Conservation (phyloP, 768 basidiomycete species). For the Aureoboletus auriporus region DNA sequence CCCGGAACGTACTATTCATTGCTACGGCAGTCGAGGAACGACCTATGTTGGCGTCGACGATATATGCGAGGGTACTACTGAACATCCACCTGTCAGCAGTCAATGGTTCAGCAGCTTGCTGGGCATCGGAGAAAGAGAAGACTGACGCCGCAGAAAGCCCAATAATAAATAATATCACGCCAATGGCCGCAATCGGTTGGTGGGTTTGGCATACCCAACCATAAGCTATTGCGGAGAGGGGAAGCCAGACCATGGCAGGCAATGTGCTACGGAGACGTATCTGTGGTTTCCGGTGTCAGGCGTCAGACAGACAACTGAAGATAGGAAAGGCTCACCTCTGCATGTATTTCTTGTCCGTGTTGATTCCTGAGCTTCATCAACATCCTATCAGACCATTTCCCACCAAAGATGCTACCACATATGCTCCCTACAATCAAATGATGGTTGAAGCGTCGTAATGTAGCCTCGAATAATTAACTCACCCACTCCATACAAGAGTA, state of each 20-base stretch:
- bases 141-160: constrained; percentile 55
- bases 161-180: constrained; percentile 65
- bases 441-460: background rate
- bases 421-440: constrained; percentile 37
- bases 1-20: constrained; percentile 71
- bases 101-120: background rate
- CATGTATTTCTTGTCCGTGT: constrained; percentile 44
- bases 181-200: constrained; percentile 62
- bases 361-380: constrained; percentile 37
- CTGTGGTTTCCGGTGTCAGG: constrained; percentile 30
- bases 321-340: constrained; percentile 54
- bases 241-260: constrained; percentile 46
- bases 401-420: constrained; percentile 53
- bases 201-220: constrained; percentile 72
- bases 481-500: constrained; percentile 75
- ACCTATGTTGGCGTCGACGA: constrained; percentile 83
- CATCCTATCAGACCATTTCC: constrained; percentile 51
- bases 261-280: constrained; percentile 69
- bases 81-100: constrained; percentile 45
- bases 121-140: background rate
- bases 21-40: constrained; percentile 77
- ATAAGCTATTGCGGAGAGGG: constrained; percentile 60
- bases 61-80: constrained; percentile 71
- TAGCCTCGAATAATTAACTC: constrained; percentile 10
- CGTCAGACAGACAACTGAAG: background rate